These are phyloP conservation scores for Candida sonorensis DNA, from an alignment of 805 yeast species.

Conservation along the genomic window DNA sequence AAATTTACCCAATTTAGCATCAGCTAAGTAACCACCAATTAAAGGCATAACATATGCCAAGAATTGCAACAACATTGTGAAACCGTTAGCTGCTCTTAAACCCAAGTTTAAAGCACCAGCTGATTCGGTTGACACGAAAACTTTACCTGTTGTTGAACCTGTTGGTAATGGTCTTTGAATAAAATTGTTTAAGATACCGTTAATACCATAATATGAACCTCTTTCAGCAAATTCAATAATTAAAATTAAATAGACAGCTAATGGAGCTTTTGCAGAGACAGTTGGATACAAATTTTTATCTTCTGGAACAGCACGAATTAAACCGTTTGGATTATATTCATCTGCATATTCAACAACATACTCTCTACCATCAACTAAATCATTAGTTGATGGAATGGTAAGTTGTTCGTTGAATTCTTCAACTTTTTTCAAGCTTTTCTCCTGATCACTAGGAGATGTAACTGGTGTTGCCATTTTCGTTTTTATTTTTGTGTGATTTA, in stretches of 20 bases:
- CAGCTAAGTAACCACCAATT: slow-evolving; percentile 47
- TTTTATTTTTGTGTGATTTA: too few species aligned
- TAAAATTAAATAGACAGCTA: slow-evolving; percentile 44
- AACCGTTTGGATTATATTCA: slow-evolving; percentile 25
- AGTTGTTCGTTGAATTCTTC: background rate
- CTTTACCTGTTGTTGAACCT: slow-evolving; percentile 41
- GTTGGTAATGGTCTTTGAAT: slow-evolving; percentile 46
- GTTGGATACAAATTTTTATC: slow-evolving; percentile 29
- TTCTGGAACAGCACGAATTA: slow-evolving; percentile 18
- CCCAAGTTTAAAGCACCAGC: slow-evolving; percentile 49
- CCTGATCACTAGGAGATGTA: too few species aligned
- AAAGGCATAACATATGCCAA: slow-evolving; percentile 46
- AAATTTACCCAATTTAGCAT: slow-evolving; percentile 39
- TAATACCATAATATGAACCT: slow-evolving; percentile 45
- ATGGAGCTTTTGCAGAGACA: slow-evolving; percentile 41
- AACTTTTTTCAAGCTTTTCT: too few species aligned
- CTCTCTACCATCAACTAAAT: slow-evolving; percentile 6
- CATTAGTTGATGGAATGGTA: slow-evolving; percentile 1
- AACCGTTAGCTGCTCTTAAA: slow-evolving; percentile 38
- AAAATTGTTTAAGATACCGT: slow-evolving; percentile 39
- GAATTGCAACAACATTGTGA: slow-evolving; percentile 40
- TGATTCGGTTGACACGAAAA: slow-evolving; percentile 21
- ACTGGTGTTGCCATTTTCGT: too few species aligned
- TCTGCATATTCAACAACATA: slow-evolving; percentile 20
- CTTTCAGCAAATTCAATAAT: slow-evolving; percentile 46